Base-by-base conservation (phyloP, 2,329 filamentous ascomycete genomes). In the Emergomyces orientalis region DNA sequence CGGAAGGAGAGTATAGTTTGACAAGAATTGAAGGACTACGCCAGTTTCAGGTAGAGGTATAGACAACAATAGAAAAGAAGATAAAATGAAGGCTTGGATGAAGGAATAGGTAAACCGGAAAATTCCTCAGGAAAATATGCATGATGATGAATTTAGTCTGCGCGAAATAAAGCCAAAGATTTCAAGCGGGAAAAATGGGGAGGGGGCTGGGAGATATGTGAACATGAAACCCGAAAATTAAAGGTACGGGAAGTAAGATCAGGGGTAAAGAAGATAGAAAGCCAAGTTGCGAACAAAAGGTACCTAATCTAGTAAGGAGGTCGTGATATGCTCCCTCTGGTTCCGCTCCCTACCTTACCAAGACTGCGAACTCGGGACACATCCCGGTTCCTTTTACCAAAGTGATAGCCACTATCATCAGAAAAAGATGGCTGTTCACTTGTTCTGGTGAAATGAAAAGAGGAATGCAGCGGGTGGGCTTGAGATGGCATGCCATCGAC, bases 291-390 rank as follows among this genome's bases (percentile, higher is more conserved):
- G 13, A 32, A 30, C 6, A 25, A 19, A 25, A 17, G 41, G 11
- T 1, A 27, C 17, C 27, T 19, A 47, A 25, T 62, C 22, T 66
- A 70, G 60, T 70, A 70, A 37, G 69, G 69, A 55, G 69, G 69
- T 25, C 65, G 66, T 39, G 68, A 67, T 37, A 70, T 68, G 11
- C 65, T 65, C 22, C 68, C 65, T 32, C 63, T 59, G 61, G 55
- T 57, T 32, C 45, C 54, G 45, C 43, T 41, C 25, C 61, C 62
- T 41, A 54, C 22, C 41, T 39, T 45, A 27, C 58, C 47, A 19
- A 47, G 3, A 32, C 37, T 62, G 34, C 39, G 14, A 47, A 39
- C 55, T 62, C 41, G 41, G 14, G 39, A n/a, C 7, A 25, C 19
- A 41, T 45, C 25, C 57, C 43, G 57, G 25, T n/a, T 59, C 19